Evolutionary conservation across 805 yeast species (phyloP).

Genomic region (Ogataea paradorogensis): DNA sequence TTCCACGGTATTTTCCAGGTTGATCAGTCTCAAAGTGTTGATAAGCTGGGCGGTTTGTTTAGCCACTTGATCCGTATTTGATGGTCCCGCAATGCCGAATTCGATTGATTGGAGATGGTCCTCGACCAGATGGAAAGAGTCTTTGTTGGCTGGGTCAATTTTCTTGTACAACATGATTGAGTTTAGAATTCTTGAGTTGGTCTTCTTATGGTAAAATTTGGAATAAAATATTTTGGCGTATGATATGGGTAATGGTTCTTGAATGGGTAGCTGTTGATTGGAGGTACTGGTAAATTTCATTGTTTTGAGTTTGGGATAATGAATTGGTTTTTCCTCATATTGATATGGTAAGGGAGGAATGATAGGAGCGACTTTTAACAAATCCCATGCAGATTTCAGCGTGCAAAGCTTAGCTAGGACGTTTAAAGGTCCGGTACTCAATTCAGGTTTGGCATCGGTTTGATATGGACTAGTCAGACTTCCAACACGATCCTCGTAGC

Average conservation of each 20-base stretch:
- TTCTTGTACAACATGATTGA: slow-evolving; percentile 14
- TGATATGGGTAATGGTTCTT: slow-evolving; percentile 3
- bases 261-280: background rate
- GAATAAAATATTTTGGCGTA: slow-evolving; percentile 17
- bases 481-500: slow-evolving; percentile 5
- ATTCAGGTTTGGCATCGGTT: background rate
- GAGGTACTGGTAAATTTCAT: slow-evolving; percentile 5
- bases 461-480: slow-evolving; percentile 6
- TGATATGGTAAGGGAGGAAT: slow-evolving; percentile 2
- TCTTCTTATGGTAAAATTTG: slow-evolving; percentile 13
- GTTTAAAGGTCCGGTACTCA: background rate
- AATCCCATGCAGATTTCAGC: slow-evolving; percentile 7
- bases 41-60: slow-evolving; percentile 15
- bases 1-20: slow-evolving; percentile 19
- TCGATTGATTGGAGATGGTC: slow-evolving; percentile 14
- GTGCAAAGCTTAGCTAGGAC: background rate
- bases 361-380: slow-evolving; percentile 6
- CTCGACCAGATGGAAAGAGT: slow-evolving; percentile 8
- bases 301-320: slow-evolving; percentile 9
- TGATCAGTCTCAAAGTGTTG: slow-evolving; percentile 18
- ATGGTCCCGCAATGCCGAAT: slow-evolving; percentile 11
- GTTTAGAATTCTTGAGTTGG: slow-evolving; percentile 19
- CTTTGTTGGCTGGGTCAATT: slow-evolving; percentile 8
- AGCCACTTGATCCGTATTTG: slow-evolving; percentile 2
- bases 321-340: background rate